phyloP scores from a whole-genome alignment of 805 yeast genomes.

The Hanseniaspora guilliermondii region DNA sequence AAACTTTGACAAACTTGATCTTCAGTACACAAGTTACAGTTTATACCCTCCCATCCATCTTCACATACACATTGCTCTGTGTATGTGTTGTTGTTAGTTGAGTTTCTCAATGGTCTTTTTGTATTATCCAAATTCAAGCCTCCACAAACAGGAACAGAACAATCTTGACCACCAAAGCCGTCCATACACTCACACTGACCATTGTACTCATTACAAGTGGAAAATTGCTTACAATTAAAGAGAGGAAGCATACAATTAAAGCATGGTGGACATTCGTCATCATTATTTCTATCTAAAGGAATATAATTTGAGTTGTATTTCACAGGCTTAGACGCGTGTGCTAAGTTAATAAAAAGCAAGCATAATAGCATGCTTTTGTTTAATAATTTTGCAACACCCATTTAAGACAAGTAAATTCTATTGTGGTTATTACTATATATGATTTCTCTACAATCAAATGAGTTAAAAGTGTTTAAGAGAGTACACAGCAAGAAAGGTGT shows the following conservation, averaged over 20 bases:
- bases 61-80: conserved; percentile 50
- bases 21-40: conserved; percentile 70
- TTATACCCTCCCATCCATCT: conserved; percentile 87
- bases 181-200: conserved; percentile 87
- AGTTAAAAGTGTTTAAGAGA: background rate
- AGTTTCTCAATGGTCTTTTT: conserved; percentile 50
- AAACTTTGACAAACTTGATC: conserved; percentile 74
- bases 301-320: background rate
- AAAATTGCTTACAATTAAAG: conserved; percentile 80
- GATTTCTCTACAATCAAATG: too few species aligned
- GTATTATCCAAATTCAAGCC: conserved; percentile 49
- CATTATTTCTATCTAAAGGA: conserved; percentile 8
- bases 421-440: background rate
- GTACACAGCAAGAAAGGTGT: too few species aligned
- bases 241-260: conserved; percentile 91
- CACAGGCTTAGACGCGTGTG: background rate
- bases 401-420: background rate
- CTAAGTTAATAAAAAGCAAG: background rate
- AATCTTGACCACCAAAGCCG: conserved; percentile 91
- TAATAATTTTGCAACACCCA: background rate
- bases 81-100: conserved; percentile 23
- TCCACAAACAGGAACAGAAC: conserved; percentile 82
- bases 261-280: conserved; percentile 68
- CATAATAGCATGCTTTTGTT: background rate
- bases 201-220: conserved; percentile 72